Conservation (phyloP, 495 filamentous ascomycete genomes). For the Podospora appendiculata region DNA sequence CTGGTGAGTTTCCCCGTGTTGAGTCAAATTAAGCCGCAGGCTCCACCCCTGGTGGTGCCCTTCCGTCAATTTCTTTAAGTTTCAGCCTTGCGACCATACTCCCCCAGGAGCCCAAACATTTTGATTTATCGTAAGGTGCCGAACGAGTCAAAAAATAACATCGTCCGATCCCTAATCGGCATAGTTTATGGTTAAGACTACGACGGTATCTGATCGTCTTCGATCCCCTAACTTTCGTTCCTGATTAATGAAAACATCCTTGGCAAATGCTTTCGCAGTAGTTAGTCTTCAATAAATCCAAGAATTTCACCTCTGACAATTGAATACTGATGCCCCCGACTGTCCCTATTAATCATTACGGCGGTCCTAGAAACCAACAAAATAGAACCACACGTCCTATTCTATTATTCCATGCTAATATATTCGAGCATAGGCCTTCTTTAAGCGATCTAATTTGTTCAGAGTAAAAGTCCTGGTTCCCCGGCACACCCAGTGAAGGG, state of each 20-base stretch:
- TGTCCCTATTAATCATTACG: not conserved
- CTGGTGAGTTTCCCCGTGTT: constrained; percentile 62
- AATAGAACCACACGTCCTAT: constrained; percentile 52
- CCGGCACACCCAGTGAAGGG: constrained; percentile 55
- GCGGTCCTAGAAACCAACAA: not conserved
- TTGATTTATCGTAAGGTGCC: constrained; percentile 67
- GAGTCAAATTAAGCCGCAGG: constrained; percentile 65
- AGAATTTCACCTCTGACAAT: constrained; percentile 70
- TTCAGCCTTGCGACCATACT: constrained; percentile 69
- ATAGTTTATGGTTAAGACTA: constrained; percentile 74
- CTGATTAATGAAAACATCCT: constrained; percentile 72
- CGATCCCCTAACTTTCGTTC: constrained; percentile 70
- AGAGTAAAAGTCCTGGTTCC: constrained; percentile 64
- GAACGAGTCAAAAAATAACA: constrained; percentile 63
- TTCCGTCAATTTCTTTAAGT: constrained; percentile 55
- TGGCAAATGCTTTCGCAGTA: constrained; percentile 54
- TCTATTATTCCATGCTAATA: constrained; percentile 71
- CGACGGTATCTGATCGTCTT: constrained; percentile 71
- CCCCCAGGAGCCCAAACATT: constrained; percentile 67
- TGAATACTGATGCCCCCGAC: constrained; percentile 27
- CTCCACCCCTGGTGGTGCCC: constrained; percentile 43
- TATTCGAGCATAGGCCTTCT: constrained; percentile 68
- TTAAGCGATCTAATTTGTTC: constrained; percentile 69
- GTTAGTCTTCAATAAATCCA: constrained; percentile 58
- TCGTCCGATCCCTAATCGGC: constrained; percentile 64